phyloP scores from a whole-genome alignment of 805 yeast species.

The Kockiozyma suomiensis region DNA sequence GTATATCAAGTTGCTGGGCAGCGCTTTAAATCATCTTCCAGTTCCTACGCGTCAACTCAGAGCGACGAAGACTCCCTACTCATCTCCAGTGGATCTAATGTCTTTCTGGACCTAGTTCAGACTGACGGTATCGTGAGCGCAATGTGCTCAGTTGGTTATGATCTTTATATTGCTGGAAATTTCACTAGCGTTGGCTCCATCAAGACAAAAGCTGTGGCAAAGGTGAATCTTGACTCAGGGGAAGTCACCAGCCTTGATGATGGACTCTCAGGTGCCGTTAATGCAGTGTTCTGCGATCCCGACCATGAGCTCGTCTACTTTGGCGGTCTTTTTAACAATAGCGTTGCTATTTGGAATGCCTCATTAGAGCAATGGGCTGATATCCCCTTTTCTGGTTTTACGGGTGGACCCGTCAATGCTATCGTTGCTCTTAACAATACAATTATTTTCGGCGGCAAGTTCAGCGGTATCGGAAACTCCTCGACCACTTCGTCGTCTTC shows the following conservation, averaged over 20 bases:
- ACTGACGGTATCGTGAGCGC: conserved; percentile 27
- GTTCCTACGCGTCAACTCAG: conserved; percentile 18
- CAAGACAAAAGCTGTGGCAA: conserved; percentile 36
- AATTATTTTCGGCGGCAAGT: conserved; percentile 79
- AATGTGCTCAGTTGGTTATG: conserved; percentile 36
- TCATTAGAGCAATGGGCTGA: conserved; percentile 47
- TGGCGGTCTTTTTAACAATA: conserved; percentile 75
- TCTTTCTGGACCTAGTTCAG: conserved; percentile 13
- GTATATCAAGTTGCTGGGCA: conserved; percentile 40
- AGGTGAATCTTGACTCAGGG: conserved; percentile 37
- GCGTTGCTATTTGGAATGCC: conserved; percentile 67
- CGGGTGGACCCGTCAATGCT: conserved; percentile 57
- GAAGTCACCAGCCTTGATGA: conserved; percentile 32
- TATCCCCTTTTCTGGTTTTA: conserved; percentile 79
- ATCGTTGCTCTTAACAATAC: conserved; percentile 55
- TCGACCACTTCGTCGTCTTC: conserved; percentile 1
- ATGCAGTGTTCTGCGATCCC: conserved; percentile 52
- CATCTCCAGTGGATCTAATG: conserved; percentile 17
- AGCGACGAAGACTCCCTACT: conserved; percentile 26
- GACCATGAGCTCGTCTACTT: conserved; percentile 59
- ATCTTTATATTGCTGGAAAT: conserved; percentile 40
- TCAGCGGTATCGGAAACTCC: conserved; percentile 61
- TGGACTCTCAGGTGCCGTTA: conserved; percentile 46
- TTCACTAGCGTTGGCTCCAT: conserved; percentile 37
- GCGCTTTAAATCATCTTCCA: not conserved